These are phyloP conservation scores for Ambrosiella beaveri DNA, from an alignment of 2,329 filamentous ascomycete species.

Conservation along the genomic window DNA sequence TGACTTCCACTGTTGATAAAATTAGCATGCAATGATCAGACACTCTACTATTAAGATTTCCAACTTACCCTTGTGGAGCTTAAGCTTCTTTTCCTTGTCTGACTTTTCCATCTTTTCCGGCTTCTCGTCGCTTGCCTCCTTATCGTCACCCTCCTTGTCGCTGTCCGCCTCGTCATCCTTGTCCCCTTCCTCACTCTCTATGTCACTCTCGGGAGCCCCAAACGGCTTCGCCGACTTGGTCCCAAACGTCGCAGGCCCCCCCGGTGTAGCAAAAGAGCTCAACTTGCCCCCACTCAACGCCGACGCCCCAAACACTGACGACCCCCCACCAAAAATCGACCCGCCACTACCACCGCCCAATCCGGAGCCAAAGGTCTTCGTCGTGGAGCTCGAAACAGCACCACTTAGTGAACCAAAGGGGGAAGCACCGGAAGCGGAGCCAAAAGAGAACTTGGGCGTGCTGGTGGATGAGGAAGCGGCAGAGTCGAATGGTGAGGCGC, in stretches of 20 bases:
- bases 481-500: slow-evolving; percentile 19
- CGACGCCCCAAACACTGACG: slow-evolving; percentile 43
- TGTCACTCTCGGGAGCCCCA: slow-evolving; percentile 54
- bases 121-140: background rate
- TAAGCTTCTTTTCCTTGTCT: slow-evolving; percentile 40
- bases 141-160: slow-evolving; percentile 33
- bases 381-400: slow-evolving; percentile 18
- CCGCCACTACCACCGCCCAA: slow-evolving; percentile 19
- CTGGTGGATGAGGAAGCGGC: slow-evolving; percentile 14
- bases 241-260: slow-evolving; percentile 25
- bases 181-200: slow-evolving; percentile 29
- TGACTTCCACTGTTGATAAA: slow-evolving; percentile 40
- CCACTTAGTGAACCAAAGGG: slow-evolving; percentile 28
- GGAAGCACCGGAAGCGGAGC: slow-evolving; percentile 24
- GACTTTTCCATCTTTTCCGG: background rate
- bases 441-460: slow-evolving; percentile 33
- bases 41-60: background rate
- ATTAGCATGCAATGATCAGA: background rate
- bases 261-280: slow-evolving; percentile 43
- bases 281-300: slow-evolving; percentile 21
- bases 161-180: slow-evolving; percentile 32
- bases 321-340: slow-evolving; percentile 26
- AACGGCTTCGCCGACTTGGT: slow-evolving; percentile 53
- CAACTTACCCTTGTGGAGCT: slow-evolving; percentile 50
- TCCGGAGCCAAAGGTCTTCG: slow-evolving; percentile 29